Evolutionary conservation across 2,329 filamentous ascomycete genomes (phyloP), one percentile per base, ranked within the genome.

Genomic region (Nothophoma quercina): DNA sequence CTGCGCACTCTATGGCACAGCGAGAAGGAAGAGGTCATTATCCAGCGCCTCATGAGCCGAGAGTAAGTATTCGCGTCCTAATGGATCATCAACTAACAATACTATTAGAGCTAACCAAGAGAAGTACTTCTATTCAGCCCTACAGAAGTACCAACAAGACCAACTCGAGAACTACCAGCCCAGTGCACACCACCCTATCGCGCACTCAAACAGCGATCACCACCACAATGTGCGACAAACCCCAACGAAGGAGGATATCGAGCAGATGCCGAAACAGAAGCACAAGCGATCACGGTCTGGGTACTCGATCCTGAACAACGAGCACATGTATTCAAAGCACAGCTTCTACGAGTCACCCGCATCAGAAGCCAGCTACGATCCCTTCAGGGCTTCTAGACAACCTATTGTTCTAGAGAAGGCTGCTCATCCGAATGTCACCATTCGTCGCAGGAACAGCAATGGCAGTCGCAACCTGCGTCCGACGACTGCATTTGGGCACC

Each of bases 1-100:
- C 81, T 99, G 58, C 88, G 89, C 54, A 93, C 92, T 2, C 83
- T 98, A 65, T 98, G 92, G 93, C 93, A 98, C 77, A 89, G 88
- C 63, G 88, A 91, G 59, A 85, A 85, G 26, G 89, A 93, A 61
- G 84, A 88, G 22, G 83, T 87, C 15, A 76, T 98, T 18, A 81
- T 88, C 19, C 79, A 85, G 48, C 88, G 86, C 65, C 80, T 98
- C n/a, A 61, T 78, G 45, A 78, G 72, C 60, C 65, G 73, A 34
- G 77, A 81, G 63, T 75, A 72, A 72, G 73, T 62, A 16, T 5
- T 8, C 10, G 26, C 3, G 13, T 30, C 21, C 12, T n/a, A 18
- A 21, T 34, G 18, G 9, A 12, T 10, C 13, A 6, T 25, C 26
- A 33, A 49, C 46, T 55, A 32, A 50, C n/a, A 25, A 33, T 36